Evolutionary conservation across 139 green algal genomes (phyloP), one percentile per base, ranked within the genome.

Genomic region (Tetradesmus lagerheimii): DNA sequence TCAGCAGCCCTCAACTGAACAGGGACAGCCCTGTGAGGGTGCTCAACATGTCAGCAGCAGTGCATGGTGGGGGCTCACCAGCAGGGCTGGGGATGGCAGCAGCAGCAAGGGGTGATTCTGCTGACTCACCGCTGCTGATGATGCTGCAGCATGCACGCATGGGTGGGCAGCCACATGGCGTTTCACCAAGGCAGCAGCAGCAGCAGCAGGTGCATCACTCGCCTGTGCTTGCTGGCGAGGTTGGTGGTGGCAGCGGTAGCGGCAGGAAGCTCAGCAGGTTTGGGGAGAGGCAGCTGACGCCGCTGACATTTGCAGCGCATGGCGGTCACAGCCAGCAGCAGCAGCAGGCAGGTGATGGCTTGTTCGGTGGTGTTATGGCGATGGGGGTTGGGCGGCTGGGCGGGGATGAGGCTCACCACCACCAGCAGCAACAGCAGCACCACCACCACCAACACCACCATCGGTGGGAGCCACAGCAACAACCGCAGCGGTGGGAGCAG

Each of bases 191-290:
- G 8, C 57, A 71, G 20, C 57, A 71, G 57, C 66, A 11, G 66
- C 71, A 37, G 71, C 71, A 79, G 31, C 31, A 34, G 71, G 9
- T 37, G 71, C 71, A 37, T n/a, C 71, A 79, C n/a, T 38, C 31
- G 6, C 31, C 31, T 23, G n/a, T 38, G n/a, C n/a, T 23, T 79
- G 31, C 71, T 79, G 71, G 3, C 31, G 57, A 71, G 57, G 57
- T 62, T 62, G 47, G 57, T 71, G 57, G 50, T 25, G 50, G 57
- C 57, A 71, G 35, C 53, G 57, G 29, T 35, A 37, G 23, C 38
- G 82, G 82, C 53, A 77, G 82, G 53, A 18, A 39, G 57, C 57
- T 87, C 34, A 87, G 82, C 53, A 87, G 82, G 82, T 35, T 87
- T 3, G 82, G 53, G 5, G 82, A 87, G 25, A 53, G 82, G 12